These are phyloP conservation scores for Euphorbia celastroides DNA, from an alignment of 441 rosid species.

Conservation along the genomic window DNA sequence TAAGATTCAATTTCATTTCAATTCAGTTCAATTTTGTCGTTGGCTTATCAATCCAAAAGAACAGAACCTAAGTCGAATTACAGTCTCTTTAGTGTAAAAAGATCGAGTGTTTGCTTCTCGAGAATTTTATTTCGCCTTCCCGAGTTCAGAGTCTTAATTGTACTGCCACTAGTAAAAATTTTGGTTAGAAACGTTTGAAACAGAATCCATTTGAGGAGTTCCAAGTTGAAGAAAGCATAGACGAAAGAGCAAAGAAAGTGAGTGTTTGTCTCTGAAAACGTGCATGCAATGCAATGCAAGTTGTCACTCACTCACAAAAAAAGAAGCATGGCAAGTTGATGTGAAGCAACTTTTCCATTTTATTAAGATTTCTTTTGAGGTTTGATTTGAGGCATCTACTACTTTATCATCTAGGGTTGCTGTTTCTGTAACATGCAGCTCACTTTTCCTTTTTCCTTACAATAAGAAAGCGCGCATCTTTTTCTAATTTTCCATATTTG, in stretches of 20 bases:
- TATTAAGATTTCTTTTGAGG: not conserved
- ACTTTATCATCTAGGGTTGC: not conserved
- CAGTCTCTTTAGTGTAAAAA: not conserved
- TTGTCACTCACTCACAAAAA: constrained; percentile 1
- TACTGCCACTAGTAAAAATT: too few species aligned
- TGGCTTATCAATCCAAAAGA: too few species aligned
- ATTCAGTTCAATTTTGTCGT: too few species aligned
- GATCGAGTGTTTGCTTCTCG: not conserved
- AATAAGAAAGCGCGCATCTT: not conserved
- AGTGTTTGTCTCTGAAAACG: not conserved
- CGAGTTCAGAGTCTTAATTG: too few species aligned
- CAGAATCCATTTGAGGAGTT: too few species aligned
- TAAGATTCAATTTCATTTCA: too few species aligned
- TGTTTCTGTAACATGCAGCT: not conserved
- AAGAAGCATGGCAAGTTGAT: not conserved
- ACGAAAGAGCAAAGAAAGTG: not conserved
- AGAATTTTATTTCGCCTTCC: too few species aligned
- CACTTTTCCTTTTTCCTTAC: not conserved
- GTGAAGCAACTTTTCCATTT: not conserved
- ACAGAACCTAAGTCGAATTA: too few species aligned
- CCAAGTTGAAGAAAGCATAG: too few species aligned
- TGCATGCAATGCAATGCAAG: not conserved
- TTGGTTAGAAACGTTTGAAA: too few species aligned
- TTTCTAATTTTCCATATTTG: not conserved
- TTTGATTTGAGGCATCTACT: not conserved